phyloP scores from a whole-genome alignment of 2,329 filamentous ascomycete genomes.

The Nannizziopsis barbatae region DNA sequence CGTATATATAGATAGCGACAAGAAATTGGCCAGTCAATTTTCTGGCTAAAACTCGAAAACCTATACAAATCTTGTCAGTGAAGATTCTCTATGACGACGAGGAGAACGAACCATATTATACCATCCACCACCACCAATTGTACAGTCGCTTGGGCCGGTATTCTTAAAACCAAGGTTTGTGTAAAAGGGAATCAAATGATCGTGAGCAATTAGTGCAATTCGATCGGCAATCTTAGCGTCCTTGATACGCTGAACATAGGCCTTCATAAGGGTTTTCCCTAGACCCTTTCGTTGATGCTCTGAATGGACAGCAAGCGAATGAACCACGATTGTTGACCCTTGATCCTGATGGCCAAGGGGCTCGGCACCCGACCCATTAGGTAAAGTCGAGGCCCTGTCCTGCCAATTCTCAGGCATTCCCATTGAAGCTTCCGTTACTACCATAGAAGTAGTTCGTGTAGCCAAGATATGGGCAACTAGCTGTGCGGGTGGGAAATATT shows the following conservation, averaged over 20 bases:
- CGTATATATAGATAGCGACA: neutral
- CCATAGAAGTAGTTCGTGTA: slow-evolving; percentile 52
- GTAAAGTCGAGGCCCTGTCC: slow-evolving; percentile 29
- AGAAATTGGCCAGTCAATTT: neutral
- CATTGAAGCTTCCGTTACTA: slow-evolving; percentile 69
- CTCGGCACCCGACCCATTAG: slow-evolving; percentile 29
- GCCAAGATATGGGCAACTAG: slow-evolving; percentile 69
- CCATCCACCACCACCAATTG: slow-evolving; percentile 72
- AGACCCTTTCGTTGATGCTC: slow-evolving; percentile 63
- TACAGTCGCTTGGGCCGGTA: slow-evolving; percentile 55
- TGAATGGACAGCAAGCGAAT: slow-evolving; percentile 70
- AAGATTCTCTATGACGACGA: slow-evolving; percentile 17
- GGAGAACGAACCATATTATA: slow-evolving; percentile 57
- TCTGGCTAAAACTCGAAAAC: slow-evolving; percentile 12
- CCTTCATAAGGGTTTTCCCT: slow-evolving; percentile 60
- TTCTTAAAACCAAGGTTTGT: slow-evolving; percentile 62
- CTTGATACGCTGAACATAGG: slow-evolving; percentile 67
- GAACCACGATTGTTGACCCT: slow-evolving; percentile 65
- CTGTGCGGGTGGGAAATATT: slow-evolving; percentile 49
- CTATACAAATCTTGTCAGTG: slow-evolving; percentile 4
- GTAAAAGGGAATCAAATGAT: slow-evolving; percentile 64
- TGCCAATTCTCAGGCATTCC: slow-evolving; percentile 58
- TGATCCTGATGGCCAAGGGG: slow-evolving; percentile 57
- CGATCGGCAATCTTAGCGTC: slow-evolving; percentile 58
- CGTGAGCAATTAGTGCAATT: slow-evolving; percentile 65